Evolutionary conservation across 345 rosid genomes (phyloP).

Genomic region (Rhodamnia rubescens): DNA sequence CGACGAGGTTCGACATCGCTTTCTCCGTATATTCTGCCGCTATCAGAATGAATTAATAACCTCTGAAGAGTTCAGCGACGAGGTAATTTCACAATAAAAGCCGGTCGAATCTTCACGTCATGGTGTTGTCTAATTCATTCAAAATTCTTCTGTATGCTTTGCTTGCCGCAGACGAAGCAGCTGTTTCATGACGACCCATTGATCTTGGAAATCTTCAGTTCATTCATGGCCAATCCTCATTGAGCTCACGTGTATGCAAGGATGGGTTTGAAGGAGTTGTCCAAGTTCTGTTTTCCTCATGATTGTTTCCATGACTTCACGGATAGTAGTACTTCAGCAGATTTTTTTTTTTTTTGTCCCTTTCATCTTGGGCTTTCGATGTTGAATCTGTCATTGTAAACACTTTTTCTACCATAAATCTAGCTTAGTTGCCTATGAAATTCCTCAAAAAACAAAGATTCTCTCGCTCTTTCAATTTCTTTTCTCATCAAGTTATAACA

Average conservation of each 20-base stretch:
- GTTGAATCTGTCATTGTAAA: background rate
- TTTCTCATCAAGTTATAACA: too few species aligned
- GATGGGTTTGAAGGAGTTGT: background rate
- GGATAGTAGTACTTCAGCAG: background rate
- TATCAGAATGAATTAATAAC: background rate
- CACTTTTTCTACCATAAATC: background rate
- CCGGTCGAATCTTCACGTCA: too few species aligned
- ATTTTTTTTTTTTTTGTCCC: background rate
- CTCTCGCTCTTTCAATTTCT: background rate
- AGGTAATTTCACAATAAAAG: background rate
- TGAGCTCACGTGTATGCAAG: background rate
- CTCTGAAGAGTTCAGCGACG: background rate
- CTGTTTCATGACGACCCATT: background rate
- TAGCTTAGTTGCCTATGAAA: background rate
- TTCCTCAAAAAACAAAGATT: background rate
- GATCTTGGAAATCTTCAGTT: background rate
- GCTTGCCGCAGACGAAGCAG: background rate
- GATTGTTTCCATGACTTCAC: background rate
- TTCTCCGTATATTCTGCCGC: background rate
- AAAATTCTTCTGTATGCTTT: background rate
- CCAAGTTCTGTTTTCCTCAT: background rate
- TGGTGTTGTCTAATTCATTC: background rate
- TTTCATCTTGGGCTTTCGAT: background rate
- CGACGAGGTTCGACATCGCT: background rate
- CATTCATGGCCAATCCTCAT: background rate